These are phyloP conservation scores for Metschnikowia arizonensis DNA, from an alignment of 805 yeast genomes.

Conservation along the genomic window DNA sequence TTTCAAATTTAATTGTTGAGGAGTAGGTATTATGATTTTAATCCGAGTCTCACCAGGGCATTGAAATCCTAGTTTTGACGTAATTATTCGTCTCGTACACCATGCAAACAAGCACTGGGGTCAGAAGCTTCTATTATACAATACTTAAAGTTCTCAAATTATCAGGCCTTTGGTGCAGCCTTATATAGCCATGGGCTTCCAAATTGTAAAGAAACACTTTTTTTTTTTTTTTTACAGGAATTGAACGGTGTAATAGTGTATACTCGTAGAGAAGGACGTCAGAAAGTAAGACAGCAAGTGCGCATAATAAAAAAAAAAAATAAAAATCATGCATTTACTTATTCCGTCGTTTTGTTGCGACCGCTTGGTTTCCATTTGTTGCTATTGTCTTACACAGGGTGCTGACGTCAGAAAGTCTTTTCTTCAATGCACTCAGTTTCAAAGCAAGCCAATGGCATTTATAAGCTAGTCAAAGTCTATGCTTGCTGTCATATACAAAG, in stretches of 20 bases:
- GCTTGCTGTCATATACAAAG: not conserved
- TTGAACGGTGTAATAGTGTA: not conserved
- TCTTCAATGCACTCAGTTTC: not conserved
- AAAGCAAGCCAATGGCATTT: not conserved
- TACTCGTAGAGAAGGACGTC: not conserved
- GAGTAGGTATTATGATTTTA: not conserved
- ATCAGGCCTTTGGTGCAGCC: not conserved
- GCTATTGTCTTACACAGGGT: slow-evolving; percentile 3
- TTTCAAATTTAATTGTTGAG: no score
- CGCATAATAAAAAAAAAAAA: not conserved
- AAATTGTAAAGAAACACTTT: not conserved
- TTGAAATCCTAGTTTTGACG: not conserved
- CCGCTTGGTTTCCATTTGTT: slow-evolving; percentile 1
- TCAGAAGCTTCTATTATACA: not conserved
- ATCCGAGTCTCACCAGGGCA: not conserved
- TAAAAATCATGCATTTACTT: not conserved
- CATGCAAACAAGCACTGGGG: not conserved
- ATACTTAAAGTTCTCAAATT: not conserved
- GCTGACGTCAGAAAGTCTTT: not conserved
- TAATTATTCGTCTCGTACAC: no score
- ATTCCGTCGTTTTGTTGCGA: slow-evolving; percentile 2
- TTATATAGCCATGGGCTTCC: not conserved
- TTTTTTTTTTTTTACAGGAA: not conserved
- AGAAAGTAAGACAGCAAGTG: slow-evolving; percentile 4
- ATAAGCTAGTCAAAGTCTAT: not conserved